phyloP scores from a whole-genome alignment of 2,329 filamentous ascomycete genomes.

The Colletotrichum sp. region DNA sequence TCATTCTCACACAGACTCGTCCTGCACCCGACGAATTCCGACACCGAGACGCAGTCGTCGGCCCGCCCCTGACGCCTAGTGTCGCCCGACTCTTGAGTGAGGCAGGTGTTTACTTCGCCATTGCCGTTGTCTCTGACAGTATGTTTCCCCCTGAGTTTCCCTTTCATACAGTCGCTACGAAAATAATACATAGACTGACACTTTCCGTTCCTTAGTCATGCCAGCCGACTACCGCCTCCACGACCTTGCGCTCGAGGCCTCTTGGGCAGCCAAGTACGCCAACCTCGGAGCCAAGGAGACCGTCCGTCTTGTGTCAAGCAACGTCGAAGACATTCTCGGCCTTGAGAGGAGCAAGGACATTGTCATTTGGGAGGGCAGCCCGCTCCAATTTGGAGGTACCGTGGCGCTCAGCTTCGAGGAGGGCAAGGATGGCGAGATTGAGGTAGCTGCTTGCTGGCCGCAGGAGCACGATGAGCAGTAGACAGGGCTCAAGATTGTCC shows the following conservation, averaged over 20 bases:
- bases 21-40: constrained; percentile 38
- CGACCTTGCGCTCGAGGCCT: constrained; percentile 41
- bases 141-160: neutral
- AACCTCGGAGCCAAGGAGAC: constrained; percentile 35
- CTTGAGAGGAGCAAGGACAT: constrained; percentile 39
- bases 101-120: constrained; percentile 41
- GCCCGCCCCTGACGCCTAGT: constrained; percentile 45
- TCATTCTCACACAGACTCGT: constrained; percentile 46
- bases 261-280: constrained; percentile 45
- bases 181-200: neutral
- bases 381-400: constrained; percentile 42
- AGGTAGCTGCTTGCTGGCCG: constrained; percentile 35
- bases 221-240: constrained; percentile 41
- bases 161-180: no score
- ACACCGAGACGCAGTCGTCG: constrained; percentile 39
- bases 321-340: constrained; percentile 45
- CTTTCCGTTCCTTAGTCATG: constrained; percentile 19
- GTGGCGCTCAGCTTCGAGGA: constrained; percentile 40
- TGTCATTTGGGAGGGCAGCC: constrained; percentile 48
- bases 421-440: constrained; percentile 25
- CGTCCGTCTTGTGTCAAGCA: constrained; percentile 41
- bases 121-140: constrained; percentile 32
- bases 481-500: neutral
- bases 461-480: constrained; percentile 6
- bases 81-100: constrained; percentile 41